Base-by-base conservation (phyloP, 2,329 filamentous ascomycete genomes). In the Westerdykella sp. region DNA sequence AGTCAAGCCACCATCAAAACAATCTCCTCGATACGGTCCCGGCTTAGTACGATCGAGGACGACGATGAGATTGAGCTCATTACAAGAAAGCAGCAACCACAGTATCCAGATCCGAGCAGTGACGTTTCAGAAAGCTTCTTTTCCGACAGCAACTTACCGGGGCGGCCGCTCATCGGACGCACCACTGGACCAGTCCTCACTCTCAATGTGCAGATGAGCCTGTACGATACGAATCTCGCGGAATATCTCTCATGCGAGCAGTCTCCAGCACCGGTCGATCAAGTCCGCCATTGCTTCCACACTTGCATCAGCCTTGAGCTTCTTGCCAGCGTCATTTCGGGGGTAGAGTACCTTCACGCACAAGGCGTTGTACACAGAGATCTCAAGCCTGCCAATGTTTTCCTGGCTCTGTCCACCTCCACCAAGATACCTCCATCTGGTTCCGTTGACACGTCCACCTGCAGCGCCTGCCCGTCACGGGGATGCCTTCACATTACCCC, bases 371-470 rank as follows among this genome's bases (percentile, higher is more conserved):
- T 84, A 0, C 82, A 85, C 53, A 77, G 81, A 9, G 82, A 85
- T 54, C 69, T 85, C 16, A 85, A 85, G 54, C 82, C 82, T 0
- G 78, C 76, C 3, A 85, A 85, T 50, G 77, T 85, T 22, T 84
- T 85, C 60, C 67, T 85, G 0, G 77, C 76, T 2, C 57, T 73
- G n/a, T 62, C 69, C 14, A 62, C 55, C 4, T 57, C 62, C 22
- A 15, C 32, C n/a, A 60, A 49, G 18, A 49, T 53, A 11, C 57
- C 56, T 36, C 66, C 68, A 1, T 61, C 70, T 4, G 72, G 75
- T 14, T 72, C 68, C 15, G 66, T 75, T n/a, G 65, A 76, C 35
- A 54, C 75, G 1, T 65, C 68, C 1, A 59, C 52, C 1, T 81
- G 78, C 51, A 51, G 54, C 9, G 51, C 68, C 1, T 84, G 79